Conservation (phyloP, 495 filamentous ascomycete genomes). For the Lichina pygmaea region DNA sequence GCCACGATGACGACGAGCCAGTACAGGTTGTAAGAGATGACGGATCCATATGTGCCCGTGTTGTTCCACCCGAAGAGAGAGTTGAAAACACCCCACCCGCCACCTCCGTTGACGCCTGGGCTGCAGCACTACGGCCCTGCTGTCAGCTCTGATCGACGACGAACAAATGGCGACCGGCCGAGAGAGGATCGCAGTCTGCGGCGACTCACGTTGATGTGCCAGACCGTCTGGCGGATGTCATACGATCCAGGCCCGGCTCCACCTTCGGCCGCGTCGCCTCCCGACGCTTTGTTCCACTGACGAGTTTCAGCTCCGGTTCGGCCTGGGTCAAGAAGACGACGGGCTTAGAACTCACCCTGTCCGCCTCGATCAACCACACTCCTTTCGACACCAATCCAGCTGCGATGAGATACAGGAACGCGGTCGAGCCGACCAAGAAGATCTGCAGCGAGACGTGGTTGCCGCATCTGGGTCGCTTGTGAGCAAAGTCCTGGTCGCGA, state of each 20-base stretch:
- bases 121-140: conserved; percentile 38
- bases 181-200: neutral
- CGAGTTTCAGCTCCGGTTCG: neutral
- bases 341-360: conserved; percentile 6
- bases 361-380: conserved; percentile 43
- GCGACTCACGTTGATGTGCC: conserved; percentile 59
- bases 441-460: conserved; percentile 40
- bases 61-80: conserved; percentile 68
- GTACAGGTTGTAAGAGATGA: conserved; percentile 76
- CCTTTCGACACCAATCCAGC: conserved; percentile 56
- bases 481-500: neutral
- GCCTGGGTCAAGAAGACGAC: neutral
- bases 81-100: conserved; percentile 82
- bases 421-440: conserved; percentile 60
- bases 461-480: conserved; percentile 19
- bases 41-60: conserved; percentile 58
- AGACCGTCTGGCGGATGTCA: conserved; percentile 59
- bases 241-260: conserved; percentile 69
- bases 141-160: neutral
- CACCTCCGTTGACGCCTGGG: conserved; percentile 38
- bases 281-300: conserved; percentile 36
- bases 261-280: conserved; percentile 45
- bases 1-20: conserved; percentile 40
- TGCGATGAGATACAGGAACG: conserved; percentile 65
- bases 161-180: neutral